Evolutionary conservation across 1,284 basidiomycete genomes (phyloP).

Genomic region (Cryptococcus sp.): DNA sequence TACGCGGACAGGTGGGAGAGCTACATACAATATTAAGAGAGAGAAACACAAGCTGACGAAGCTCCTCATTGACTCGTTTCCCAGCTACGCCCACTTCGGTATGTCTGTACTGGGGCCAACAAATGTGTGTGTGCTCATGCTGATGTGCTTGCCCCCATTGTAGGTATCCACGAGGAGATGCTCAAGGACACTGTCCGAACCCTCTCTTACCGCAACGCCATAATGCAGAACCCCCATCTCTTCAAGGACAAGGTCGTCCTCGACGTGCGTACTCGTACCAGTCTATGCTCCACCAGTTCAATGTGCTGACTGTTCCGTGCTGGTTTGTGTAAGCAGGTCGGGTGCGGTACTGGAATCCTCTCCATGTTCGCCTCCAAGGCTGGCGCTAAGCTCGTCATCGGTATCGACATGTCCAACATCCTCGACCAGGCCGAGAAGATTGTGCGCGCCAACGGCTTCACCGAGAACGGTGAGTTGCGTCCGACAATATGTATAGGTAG

Average conservation of each 20-base stretch:
- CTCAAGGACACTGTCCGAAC: conserved; percentile 96
- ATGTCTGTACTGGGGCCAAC: conserved; percentile 29
- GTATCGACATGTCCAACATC: conserved; percentile 99
- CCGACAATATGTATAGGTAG: not conserved
- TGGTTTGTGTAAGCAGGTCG: conserved; percentile 54
- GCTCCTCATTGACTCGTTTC: not conserved
- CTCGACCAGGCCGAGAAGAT: conserved; percentile 98
- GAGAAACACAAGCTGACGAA: conserved; percentile 34
- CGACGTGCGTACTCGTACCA: conserved; percentile 57
- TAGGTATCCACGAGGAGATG: conserved; percentile 99
- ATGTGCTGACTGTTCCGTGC: not conserved
- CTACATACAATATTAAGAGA: not conserved
- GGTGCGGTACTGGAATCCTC: conserved; percentile 96
- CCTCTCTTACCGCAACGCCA: conserved; percentile 89
- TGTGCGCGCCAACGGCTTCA: conserved; percentile 92
- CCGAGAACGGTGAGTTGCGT: conserved; percentile 66
- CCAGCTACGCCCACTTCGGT: conserved; percentile 92
- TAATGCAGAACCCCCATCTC: conserved; percentile 89
- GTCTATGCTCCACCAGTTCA: not conserved
- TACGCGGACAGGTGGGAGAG: conserved; percentile 40
- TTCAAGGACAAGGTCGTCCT: conserved; percentile 97
- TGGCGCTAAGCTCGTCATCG: conserved; percentile 92
- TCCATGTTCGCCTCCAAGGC: conserved; percentile 98
- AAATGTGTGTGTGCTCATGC: not conserved
- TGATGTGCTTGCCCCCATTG: conserved; percentile 1